These are phyloP conservation scores for Pyricularia pennisetigena DNA, from an alignment of 2,329 filamentous ascomycete genomes.

Conservation along the genomic window DNA sequence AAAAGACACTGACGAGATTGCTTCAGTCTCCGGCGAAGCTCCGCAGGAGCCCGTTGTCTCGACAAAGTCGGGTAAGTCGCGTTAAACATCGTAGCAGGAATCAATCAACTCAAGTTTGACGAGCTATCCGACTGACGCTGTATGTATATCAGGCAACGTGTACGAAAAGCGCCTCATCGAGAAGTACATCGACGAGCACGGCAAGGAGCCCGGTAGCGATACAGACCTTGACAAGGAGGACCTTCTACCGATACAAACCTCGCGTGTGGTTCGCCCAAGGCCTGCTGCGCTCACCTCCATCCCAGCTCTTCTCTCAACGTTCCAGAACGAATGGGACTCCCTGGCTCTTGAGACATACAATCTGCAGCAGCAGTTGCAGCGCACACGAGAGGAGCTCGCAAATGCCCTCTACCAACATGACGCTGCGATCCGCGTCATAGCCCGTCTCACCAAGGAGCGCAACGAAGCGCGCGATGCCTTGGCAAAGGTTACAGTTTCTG, in stretches of 20 bases:
- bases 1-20: background rate
- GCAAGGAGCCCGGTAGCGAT: conserved; percentile 82
- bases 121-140: conserved; percentile 9
- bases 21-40: conserved; percentile 74
- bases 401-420: conserved; percentile 95
- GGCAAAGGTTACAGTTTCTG: conserved; percentile 67
- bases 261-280: conserved; percentile 75
- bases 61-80: conserved; percentile 72
- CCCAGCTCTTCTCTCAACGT: conserved; percentile 83
- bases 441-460: conserved; percentile 77
- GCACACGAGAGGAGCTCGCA: conserved; percentile 87
- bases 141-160: conserved; percentile 53
- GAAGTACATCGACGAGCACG: conserved; percentile 87
- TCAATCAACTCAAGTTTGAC: conserved; percentile 3
- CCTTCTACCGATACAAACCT: conserved; percentile 76
- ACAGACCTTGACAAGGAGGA: conserved; percentile 78
- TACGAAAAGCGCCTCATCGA: conserved; percentile 95
- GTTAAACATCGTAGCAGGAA: background rate
- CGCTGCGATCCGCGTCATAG: conserved; percentile 91
- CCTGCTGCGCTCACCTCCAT: conserved; percentile 94
- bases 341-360: conserved; percentile 87
- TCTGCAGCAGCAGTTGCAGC: conserved; percentile 76
- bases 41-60: conserved; percentile 92
- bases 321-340: conserved; percentile 98
- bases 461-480: conserved; percentile 88